These are phyloP conservation scores for Aspergillus jensenii DNA, from an alignment of 2,329 filamentous ascomycete genomes.

Conservation along the genomic window DNA sequence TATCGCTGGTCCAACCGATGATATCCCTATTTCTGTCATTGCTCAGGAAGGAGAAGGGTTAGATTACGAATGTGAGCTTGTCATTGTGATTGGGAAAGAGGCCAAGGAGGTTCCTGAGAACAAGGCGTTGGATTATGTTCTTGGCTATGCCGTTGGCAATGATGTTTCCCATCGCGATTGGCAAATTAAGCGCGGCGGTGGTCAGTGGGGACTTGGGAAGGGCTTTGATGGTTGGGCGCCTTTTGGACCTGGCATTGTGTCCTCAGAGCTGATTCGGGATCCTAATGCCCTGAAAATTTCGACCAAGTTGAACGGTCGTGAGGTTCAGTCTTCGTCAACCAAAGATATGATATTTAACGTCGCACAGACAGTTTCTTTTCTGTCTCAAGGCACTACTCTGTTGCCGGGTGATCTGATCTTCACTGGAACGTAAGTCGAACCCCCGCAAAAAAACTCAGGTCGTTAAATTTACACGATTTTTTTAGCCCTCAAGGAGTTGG, in stretches of 20 bases:
- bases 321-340: slow-evolving; percentile 50
- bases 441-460: background rate
- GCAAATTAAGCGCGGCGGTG: slow-evolving; percentile 67
- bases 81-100: slow-evolving; percentile 68
- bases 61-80: slow-evolving; percentile 80
- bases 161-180: slow-evolving; percentile 80
- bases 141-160: slow-evolving; percentile 74
- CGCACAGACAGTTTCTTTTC: slow-evolving; percentile 46
- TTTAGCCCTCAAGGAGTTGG: slow-evolving; percentile 66
- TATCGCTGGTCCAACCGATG: slow-evolving; percentile 62
- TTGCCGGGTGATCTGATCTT: slow-evolving; percentile 44
- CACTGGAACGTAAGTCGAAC: slow-evolving; percentile 44
- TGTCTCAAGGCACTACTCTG: slow-evolving; percentile 45
- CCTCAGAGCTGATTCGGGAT: slow-evolving; percentile 46
- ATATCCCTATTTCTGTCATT: slow-evolving; percentile 64
- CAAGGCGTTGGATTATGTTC: slow-evolving; percentile 67
- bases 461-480: slow-evolving; percentile 36
- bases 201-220: slow-evolving; percentile 72
- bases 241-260: slow-evolving; percentile 70
- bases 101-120: slow-evolving; percentile 65
- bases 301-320: slow-evolving; percentile 51
- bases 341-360: slow-evolving; percentile 52
- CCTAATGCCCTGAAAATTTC: slow-evolving; percentile 43
- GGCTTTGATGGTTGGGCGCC: slow-evolving; percentile 76
- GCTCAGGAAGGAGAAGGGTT: slow-evolving; percentile 66